Conservation (phyloP, 495 filamentous ascomycete species). For the Terfezia boudieri region DNA sequence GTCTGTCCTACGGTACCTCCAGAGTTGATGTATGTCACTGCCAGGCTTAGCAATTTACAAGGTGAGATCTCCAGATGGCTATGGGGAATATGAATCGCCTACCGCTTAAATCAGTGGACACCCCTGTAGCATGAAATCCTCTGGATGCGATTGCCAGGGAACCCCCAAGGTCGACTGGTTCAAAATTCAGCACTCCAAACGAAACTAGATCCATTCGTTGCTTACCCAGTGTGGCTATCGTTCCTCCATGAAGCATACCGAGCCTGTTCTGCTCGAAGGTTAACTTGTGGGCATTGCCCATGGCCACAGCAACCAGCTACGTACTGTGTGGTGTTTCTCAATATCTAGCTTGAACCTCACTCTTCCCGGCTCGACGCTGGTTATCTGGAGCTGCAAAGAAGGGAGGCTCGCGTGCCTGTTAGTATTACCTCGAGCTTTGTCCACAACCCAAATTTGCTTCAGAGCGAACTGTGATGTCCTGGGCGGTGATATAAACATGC, state of each 20-base stretch:
- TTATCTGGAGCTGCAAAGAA: slow-evolving; percentile 43
- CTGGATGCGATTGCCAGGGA: slow-evolving; percentile 81
- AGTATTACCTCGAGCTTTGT: no score
- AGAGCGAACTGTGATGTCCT: no score
- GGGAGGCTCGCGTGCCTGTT: no score
- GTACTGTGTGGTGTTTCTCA: slow-evolving; percentile 67
- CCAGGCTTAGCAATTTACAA: neutral
- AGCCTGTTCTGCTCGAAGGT: slow-evolving; percentile 47
- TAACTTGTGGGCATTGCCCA: no score
- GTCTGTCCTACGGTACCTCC: slow-evolving; percentile 67
- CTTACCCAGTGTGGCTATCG: slow-evolving; percentile 73
- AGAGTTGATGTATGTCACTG: slow-evolving; percentile 74
- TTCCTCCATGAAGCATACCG: slow-evolving; percentile 78
- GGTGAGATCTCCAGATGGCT: neutral
- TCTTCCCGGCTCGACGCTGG: slow-evolving; percentile 46
- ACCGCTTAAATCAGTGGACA: slow-evolving; percentile 85
- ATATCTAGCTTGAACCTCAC: slow-evolving; percentile 81
- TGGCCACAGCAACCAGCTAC: neutral
- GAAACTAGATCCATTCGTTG: neutral
- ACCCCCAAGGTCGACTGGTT: slow-evolving; percentile 61
- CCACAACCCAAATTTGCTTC: no score
- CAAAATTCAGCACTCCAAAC: no score
- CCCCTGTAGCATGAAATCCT: slow-evolving; percentile 70
- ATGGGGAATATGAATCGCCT: slow-evolving; percentile 6
- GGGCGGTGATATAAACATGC: no score